Base-by-base conservation (phyloP, 805 yeast species). In the Hanseniaspora meyeri region DNA sequence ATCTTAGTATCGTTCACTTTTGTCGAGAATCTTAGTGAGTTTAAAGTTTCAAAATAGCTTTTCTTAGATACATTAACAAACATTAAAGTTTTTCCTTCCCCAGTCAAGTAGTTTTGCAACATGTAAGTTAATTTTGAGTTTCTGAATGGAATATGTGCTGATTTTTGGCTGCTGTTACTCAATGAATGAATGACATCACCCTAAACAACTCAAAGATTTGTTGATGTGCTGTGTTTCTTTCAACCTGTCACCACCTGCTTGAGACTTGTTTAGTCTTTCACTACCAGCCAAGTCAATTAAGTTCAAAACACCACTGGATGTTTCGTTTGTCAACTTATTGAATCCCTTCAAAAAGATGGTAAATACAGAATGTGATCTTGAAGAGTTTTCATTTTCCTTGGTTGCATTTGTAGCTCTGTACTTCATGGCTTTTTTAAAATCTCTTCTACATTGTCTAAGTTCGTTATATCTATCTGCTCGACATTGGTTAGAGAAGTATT, bases 211-310 rank as follows among this genome's bases (percentile, higher is more conserved):
- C 49, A 91, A 74, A 8, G 96, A 88, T 66, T 81, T 85, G 69
- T 91, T 91, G 58, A 91, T 91, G 9, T 89, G 79, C 63, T 85
- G 91, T 0, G 97, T 90, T 68, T 91, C 98, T 60, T 79, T 78
- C 31, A 91, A 71, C 50, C 97, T 70, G 12, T 82, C 86, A 0
- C 97, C 97, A 1, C 78, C 77, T 0, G 81, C 95, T 63, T 82
- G 85, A 0, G 96, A 85, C 17, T 78, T 75, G 10, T 82, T 68
- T 16, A 90, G 72, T 57, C 97, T 74, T 70, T 91, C 98, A 0
- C 96, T 87, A 1, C 98, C 98, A 0, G 98, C 98, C 56, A 91
- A 73, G 69, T 91, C 98, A 50, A 93, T 81, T 55, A 91, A 71
- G 64, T 91, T 90, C 57, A 91, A 71, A 1, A 78, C 75, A 11